Percentiles rank a stretch among this genome's conserved stretches.
Evolutionary conservation across 2,329 filamentous ascomycete genomes (phyloP).

Genomic region (Trichoderma sp.): DNA sequence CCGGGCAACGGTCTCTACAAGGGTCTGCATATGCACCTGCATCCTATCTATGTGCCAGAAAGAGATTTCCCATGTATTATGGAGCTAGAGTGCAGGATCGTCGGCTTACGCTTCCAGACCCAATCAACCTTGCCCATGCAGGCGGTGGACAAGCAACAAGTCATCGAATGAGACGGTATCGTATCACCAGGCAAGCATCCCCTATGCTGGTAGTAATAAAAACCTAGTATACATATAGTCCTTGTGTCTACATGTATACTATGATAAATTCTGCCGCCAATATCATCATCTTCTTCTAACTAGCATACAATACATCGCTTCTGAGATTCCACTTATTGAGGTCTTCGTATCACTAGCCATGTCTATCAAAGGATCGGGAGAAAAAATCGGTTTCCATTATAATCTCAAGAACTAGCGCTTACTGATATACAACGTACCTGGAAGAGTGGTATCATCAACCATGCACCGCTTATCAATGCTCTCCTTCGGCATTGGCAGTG

Average conservation of each 20-base stretch:
- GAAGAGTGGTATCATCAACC: neutral
- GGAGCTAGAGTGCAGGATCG: neutral
- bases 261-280: no score
- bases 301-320: neutral
- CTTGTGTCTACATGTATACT: neutral
- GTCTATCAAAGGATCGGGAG: neutral
- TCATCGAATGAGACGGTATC: neutral
- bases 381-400: neutral
- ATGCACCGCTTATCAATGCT: neutral
- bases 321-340: neutral
- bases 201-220: neutral
- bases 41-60: neutral
- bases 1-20: neutral
- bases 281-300: neutral
- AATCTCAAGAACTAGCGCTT: neutral
- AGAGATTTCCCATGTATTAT: neutral
- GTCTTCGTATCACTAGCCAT: neutral
- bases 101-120: neutral
- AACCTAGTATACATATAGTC: no score
- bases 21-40: neutral
- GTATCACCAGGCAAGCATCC: neutral
- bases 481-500: neutral
- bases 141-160: neutral
- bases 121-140: neutral
- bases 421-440: neutral